Conservation (phyloP, 2,329 filamentous ascomycete genomes). For the Bipolaris victoriae region DNA sequence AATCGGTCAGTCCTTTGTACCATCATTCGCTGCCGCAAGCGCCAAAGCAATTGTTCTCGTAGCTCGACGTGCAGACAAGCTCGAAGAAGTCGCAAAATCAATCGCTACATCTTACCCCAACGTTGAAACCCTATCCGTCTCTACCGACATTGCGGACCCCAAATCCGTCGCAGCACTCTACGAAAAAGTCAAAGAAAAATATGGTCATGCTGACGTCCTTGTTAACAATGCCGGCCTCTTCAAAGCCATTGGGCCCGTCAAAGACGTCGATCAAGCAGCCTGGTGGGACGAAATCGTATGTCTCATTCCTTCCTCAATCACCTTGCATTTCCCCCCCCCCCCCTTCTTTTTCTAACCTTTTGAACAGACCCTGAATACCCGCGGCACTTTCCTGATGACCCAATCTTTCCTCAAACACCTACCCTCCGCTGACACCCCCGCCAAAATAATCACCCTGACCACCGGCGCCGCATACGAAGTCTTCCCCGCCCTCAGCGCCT, state of each 20-base stretch:
- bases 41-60: conserved; percentile 46
- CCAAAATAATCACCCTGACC: conserved; percentile 32
- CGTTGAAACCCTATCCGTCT: conserved; percentile 39
- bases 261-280: conserved; percentile 23
- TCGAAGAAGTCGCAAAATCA: conserved; percentile 33
- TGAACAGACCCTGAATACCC: conserved; percentile 43
- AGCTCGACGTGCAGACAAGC: conserved; percentile 35
- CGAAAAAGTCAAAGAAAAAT: conserved; percentile 28
- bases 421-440: conserved; percentile 23
- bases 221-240: conserved; percentile 22
- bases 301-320: background rate
- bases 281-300: conserved; percentile 34
- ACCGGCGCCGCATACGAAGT: conserved; percentile 22
- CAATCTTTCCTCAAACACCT: conserved; percentile 40
- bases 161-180: conserved; percentile 28
- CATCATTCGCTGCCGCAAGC: conserved; percentile 47
- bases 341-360: background rate
- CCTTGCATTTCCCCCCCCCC: background rate
- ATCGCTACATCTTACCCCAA: conserved; percentile 38
- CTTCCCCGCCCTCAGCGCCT: conserved; percentile 21
- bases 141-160: conserved; percentile 40
- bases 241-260: conserved; percentile 20
- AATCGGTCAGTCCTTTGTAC: conserved; percentile 33
- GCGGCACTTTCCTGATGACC: conserved; percentile 43
- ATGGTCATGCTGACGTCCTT: conserved; percentile 31